Percentiles rank a stretch among this genome's conserved stretches.
These are phyloP conservation scores for Halophytophthora batemanensis DNA, from an alignment of 352 stramenopile species.

Conservation along the genomic window DNA sequence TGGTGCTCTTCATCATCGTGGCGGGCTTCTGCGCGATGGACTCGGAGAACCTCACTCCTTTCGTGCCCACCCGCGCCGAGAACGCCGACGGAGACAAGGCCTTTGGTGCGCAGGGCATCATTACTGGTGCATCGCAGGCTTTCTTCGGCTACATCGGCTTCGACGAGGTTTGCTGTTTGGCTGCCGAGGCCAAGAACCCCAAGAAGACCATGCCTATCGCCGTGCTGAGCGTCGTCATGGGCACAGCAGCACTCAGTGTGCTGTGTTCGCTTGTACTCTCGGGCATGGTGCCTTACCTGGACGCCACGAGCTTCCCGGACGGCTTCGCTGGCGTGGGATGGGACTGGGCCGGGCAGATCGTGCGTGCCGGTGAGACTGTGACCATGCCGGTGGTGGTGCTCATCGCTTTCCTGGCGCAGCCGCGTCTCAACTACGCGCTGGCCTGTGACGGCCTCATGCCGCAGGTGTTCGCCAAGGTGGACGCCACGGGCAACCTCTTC, in stretches of 20 bases:
- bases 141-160: constrained; percentile 95
- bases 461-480: constrained; percentile 81
- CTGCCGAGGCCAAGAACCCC: constrained; percentile 74
- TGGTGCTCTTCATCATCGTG: constrained; percentile 90
- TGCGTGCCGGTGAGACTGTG: constrained; percentile 57
- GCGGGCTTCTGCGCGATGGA: constrained; percentile 79
- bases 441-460: constrained; percentile 93
- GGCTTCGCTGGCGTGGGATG: constrained; percentile 46
- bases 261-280: constrained; percentile 84
- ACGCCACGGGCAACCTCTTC: constrained; percentile 78
- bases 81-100: constrained; percentile 18
- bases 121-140: constrained; percentile 79
- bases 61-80: constrained; percentile 46
- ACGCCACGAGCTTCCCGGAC: constrained; percentile 41
- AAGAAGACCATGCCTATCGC: constrained; percentile 75
- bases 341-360: constrained; percentile 46
- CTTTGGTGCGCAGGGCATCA: constrained; percentile 62
- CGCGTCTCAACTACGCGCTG: constrained; percentile 91
- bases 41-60: constrained; percentile 79
- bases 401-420: constrained; percentile 93
- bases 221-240: constrained; percentile 74
- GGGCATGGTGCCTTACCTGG: constrained; percentile 63
- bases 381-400: constrained; percentile 95
- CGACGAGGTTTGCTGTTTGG: constrained; percentile 91
- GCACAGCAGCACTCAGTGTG: constrained; percentile 64